Evolutionary conservation across 305 asterid species (phyloP), one percentile per base, ranked within the genome.

Genomic region (Salvia sclarea): DNA sequence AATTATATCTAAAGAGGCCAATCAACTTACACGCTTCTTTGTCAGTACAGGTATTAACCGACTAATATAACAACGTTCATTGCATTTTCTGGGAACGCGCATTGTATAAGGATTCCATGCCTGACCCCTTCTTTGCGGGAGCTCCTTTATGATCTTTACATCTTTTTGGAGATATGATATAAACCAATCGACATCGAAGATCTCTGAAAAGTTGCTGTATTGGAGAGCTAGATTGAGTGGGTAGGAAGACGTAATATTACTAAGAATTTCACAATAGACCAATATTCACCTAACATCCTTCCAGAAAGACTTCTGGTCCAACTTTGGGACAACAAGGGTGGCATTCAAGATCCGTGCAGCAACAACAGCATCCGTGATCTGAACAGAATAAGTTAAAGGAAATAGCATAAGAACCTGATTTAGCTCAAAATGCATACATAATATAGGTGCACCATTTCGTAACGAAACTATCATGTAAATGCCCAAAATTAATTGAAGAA

Each of bases 271-370:
- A 18, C 13, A 18, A 53, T 75, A 67, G 62, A 35, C 49, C 48
- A 44, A 64, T 45, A 56, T 52, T 40, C 64, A 92, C 98, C 99
- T 92, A 40, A 83, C 84, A 85, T 95, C 99, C 82, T 95, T 95
- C 99, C 99, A 95, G 82, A 85, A 95, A 54, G 99, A 95, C 76
- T 87, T 85, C 75, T 82, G 87, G 73, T 95, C 99, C 84, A 95
- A 82, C 73, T 78, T 87, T 49, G 99, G 98, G 66, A 89, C 82
- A 71, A 95, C 88, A 20, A 95, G 96, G 66, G 98, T 89, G 68
- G 94, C 99, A 82, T 95, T 95, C 90, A 92, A 81, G 54, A 95
- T 89, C 72, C 97, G 95, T 50, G 99, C 99, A 79, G 96, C 99
- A 85, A 86, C 98, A 76, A 95, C 98, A 79, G 98, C 97, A 83